Percentiles rank a stretch among this genome's conserved stretches.
phyloP scores from a whole-genome alignment of 495 filamentous ascomycete species.

The Aspergillus affinis region DNA sequence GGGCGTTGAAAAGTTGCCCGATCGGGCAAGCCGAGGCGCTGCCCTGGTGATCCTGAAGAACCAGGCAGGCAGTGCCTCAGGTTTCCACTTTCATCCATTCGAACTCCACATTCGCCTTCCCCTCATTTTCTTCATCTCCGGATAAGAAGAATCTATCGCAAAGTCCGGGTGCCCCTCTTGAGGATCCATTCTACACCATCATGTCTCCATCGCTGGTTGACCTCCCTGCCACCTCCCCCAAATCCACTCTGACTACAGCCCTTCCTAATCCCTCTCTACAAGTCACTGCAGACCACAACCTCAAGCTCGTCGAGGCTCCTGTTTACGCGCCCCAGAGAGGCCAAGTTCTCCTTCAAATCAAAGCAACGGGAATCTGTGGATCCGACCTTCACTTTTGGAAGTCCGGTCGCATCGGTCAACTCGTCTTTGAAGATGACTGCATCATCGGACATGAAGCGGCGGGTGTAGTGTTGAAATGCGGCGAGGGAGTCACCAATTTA shows the following conservation, averaged over 20 bases:
- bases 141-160: no score
- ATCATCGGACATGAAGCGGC: conserved; percentile 80
- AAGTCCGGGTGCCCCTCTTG: no score
- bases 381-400: conserved; percentile 81
- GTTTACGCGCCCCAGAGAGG: conserved; percentile 45
- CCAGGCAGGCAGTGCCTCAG: conserved; percentile 9
- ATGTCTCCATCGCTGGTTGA: conserved; percentile 15
- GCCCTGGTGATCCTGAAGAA: background rate
- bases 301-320: conserved; percentile 52
- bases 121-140: no score
- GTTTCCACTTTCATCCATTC: conserved; percentile 5
- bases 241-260: conserved; percentile 16
- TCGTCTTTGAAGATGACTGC: conserved; percentile 65
- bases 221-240: background rate
- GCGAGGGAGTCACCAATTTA: conserved; percentile 41
- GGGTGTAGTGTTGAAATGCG: conserved; percentile 64
- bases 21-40: conserved; percentile 22
- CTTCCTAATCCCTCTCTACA: conserved; percentile 55
- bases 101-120: no score
- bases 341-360: conserved; percentile 52
- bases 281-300: conserved; percentile 53
- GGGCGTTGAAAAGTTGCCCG: conserved; percentile 8
- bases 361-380: conserved; percentile 52
- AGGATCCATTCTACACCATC: background rate
- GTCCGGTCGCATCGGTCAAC: conserved; percentile 71